Conservation (phyloP, 2,329 filamentous ascomycete species). For the Colletotrichum eleusines region DNA sequence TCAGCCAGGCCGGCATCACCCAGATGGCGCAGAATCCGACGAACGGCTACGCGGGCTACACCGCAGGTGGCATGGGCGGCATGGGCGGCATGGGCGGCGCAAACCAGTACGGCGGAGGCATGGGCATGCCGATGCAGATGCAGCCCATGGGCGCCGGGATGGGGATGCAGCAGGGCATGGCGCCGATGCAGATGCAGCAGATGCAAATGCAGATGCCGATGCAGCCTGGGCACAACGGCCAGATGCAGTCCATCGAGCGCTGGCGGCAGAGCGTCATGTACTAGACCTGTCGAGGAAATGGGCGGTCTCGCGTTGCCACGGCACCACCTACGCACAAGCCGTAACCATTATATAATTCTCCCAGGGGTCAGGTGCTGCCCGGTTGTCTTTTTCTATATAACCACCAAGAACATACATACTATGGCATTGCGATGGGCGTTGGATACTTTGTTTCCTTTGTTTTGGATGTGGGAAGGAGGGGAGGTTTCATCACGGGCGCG, state of each 20-base stretch:
- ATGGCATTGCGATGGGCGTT: constrained; percentile 39
- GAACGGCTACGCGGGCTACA: constrained; percentile 25
- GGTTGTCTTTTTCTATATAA: constrained; percentile 17
- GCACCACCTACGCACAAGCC: not conserved
- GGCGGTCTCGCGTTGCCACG: not conserved
- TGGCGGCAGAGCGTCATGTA: constrained; percentile 57
- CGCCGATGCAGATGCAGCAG: constrained; percentile 43
- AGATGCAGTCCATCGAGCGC: constrained; percentile 47
- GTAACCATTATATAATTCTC: not conserved
- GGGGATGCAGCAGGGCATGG: constrained; percentile 40
- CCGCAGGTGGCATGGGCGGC: constrained; percentile 43
- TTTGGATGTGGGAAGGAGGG: not conserved
- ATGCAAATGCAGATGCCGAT: constrained; percentile 43
- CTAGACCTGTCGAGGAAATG: constrained; percentile 1
- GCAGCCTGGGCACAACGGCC: constrained; percentile 40
- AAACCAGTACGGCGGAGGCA: constrained; percentile 41
- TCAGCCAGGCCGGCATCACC: constrained; percentile 25
- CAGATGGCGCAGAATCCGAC: constrained; percentile 32
- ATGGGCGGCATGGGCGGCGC: constrained; percentile 44
- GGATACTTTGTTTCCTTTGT: constrained; percentile 22
- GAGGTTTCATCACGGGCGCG: not conserved
- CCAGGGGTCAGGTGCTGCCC: not conserved
- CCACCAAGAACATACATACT: constrained; percentile 14
- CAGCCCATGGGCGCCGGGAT: constrained; percentile 41
- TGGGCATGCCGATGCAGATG: constrained; percentile 44